Percentiles rank a stretch among this genome's conserved stretches.
Evolutionary conservation across 2,329 filamentous ascomycete species (phyloP).

Genomic region (Hirsutella rhossiliensis): DNA sequence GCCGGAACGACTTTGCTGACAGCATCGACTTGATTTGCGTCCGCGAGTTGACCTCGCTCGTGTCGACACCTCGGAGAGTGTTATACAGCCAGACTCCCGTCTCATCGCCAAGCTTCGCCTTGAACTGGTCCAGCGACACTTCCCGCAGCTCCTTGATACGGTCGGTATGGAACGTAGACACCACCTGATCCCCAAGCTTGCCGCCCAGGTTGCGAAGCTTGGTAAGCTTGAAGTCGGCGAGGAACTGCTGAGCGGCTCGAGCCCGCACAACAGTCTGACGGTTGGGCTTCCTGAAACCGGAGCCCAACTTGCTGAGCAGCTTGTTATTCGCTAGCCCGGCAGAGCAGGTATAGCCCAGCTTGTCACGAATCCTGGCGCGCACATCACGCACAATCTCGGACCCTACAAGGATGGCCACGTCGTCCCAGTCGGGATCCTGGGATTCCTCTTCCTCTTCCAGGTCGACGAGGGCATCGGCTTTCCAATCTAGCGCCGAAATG

Average conservation of each 20-base stretch:
- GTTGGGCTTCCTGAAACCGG: slow-evolving; percentile 85
- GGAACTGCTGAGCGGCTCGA: slow-evolving; percentile 66
- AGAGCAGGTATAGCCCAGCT: slow-evolving; percentile 81
- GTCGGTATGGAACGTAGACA: slow-evolving; percentile 71
- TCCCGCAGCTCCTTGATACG: slow-evolving; percentile 62
- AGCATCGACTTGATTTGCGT: slow-evolving; percentile 97
- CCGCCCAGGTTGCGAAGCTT: slow-evolving; percentile 93
- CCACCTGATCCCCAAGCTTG: slow-evolving; percentile 81
- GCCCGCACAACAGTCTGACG: slow-evolving; percentile 89
- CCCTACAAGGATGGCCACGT: slow-evolving; percentile 74
- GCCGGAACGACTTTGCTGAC: slow-evolving; percentile 88
- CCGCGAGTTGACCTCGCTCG: slow-evolving; percentile 76
- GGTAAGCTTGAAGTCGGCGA: slow-evolving; percentile 80
- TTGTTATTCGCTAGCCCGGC: slow-evolving; percentile 85
- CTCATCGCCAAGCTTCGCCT: slow-evolving; percentile 68
- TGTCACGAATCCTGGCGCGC: slow-evolving; percentile 53
- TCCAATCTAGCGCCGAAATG: slow-evolving; percentile 65
- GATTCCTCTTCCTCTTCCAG: slow-evolving; percentile 65
- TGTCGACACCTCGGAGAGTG: slow-evolving; percentile 74
- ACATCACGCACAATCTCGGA: slow-evolving; percentile 79
- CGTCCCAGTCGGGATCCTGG: slow-evolving; percentile 89
- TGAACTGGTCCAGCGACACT: slow-evolving; percentile 63
- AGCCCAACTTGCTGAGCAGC: slow-evolving; percentile 88
- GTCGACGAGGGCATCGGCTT: slow-evolving; percentile 69
- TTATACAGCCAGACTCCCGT: slow-evolving; percentile 78